phyloP scores from a whole-genome alignment of 2,329 filamentous ascomycete species.

The Sporothrix dimorphospora region DNA sequence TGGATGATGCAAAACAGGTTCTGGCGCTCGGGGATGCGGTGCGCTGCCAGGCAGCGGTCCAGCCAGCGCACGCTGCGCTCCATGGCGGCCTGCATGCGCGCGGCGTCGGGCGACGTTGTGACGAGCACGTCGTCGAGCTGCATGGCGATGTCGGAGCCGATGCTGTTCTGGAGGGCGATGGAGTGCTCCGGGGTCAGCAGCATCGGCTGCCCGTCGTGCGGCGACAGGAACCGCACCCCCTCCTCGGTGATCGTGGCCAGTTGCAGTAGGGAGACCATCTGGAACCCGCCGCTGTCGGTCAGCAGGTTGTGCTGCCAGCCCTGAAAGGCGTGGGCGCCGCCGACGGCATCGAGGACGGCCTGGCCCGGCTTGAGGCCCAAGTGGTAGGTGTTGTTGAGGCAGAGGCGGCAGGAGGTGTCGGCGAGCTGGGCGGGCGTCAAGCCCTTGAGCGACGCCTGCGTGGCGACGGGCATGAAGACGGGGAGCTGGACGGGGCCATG shows the following conservation, averaged over 20 bases:
- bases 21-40: slow-evolving; percentile 79
- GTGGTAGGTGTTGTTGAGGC: slow-evolving; percentile 98
- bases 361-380: slow-evolving; percentile 93
- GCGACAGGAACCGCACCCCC: slow-evolving; percentile 92
- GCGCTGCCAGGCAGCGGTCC: slow-evolving; percentile 89
- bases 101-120: slow-evolving; percentile 87
- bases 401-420: slow-evolving; percentile 84
- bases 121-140: slow-evolving; percentile 98
- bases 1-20: slow-evolving; percentile 99
- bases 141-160: slow-evolving; percentile 99
- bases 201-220: slow-evolving; percentile 94
- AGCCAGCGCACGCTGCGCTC: slow-evolving; percentile 92
- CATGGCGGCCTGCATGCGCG: slow-evolving; percentile 92
- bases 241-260: slow-evolving; percentile 94
- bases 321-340: slow-evolving; percentile 92
- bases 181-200: slow-evolving; percentile 97
- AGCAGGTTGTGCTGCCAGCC: slow-evolving; percentile 95
- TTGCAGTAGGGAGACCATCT: slow-evolving; percentile 96
- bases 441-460: slow-evolving; percentile 93
- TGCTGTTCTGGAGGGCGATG: slow-evolving; percentile 92
- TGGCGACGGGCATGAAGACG: slow-evolving; percentile 98
- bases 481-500: slow-evolving; percentile 90
- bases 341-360: slow-evolving; percentile 80
- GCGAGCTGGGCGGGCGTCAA: slow-evolving; percentile 91
- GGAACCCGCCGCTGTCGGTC: slow-evolving; percentile 83